Evolutionary conservation across 106 monocot species (phyloP).

Genomic region (Dendrobium catenatum): DNA sequence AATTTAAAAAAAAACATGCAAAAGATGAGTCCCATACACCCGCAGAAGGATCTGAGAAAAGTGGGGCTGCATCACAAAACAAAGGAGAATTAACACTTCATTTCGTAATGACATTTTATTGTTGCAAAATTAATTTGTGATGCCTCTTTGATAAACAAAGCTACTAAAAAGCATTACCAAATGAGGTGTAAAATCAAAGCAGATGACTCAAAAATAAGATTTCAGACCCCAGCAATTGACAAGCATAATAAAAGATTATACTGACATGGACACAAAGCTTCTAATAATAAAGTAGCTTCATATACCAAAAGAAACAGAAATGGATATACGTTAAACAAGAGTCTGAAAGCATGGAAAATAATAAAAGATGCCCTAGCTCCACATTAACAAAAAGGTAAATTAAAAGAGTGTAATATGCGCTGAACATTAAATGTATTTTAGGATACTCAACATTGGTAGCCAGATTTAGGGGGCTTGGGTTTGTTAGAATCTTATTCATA

Average conservation of each 20-base stretch:
- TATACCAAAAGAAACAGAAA: background rate
- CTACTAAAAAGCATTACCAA: background rate
- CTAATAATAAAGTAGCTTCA: background rate
- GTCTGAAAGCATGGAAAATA: background rate
- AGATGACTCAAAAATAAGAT: background rate
- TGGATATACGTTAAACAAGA: background rate
- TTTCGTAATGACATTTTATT: background rate
- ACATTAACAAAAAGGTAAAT: background rate
- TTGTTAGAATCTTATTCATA: too few species aligned
- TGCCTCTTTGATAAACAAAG: background rate
- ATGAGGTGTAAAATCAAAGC: background rate
- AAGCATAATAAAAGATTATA: constrained; percentile 3
- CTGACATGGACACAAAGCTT: background rate
- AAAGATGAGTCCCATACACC: background rate
- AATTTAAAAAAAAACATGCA: background rate
- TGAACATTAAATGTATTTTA: too few species aligned
- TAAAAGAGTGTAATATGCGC: too few species aligned
- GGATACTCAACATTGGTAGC: too few species aligned
- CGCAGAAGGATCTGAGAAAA: background rate
- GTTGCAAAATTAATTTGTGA: background rate
- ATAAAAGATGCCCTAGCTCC: background rate
- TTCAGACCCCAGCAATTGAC: background rate
- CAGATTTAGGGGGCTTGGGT: too few species aligned
- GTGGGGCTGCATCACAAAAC: background rate
- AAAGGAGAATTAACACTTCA: background rate